Evolutionary conservation across 2,329 filamentous ascomycete species (phyloP).

Genomic region (Fusarium goolgardi): DNA sequence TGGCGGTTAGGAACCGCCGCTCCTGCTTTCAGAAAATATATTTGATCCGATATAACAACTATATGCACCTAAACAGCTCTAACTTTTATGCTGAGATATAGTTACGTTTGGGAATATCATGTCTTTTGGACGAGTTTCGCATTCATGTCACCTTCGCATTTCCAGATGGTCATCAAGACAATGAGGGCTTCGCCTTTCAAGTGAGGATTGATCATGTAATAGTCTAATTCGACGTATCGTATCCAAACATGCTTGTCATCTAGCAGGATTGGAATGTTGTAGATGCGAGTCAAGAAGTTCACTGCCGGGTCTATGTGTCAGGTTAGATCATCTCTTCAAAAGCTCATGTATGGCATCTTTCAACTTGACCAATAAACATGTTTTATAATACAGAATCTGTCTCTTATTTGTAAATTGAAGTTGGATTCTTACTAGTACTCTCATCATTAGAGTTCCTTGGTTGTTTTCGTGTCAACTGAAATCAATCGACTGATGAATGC

Average conservation of each 20-base stretch:
- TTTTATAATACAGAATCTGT: neutral
- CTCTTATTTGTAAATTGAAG: neutral
- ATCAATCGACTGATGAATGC: neutral
- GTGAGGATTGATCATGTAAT: neutral
- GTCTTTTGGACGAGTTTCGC: neutral
- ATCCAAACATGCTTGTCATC: neutral
- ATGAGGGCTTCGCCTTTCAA: neutral
- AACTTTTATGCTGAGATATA: neutral
- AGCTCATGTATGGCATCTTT: neutral
- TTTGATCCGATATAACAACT: neutral
- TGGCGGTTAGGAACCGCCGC: neutral
- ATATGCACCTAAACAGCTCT: neutral
- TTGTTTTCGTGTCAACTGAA: too few species aligned
- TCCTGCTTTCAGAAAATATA: neutral
- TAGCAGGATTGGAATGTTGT: too few species aligned
- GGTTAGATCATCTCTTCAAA: neutral
- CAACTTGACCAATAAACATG: neutral
- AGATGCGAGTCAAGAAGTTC: neutral
- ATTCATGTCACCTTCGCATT: neutral
- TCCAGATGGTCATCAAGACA: neutral
- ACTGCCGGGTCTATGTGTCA: neutral
- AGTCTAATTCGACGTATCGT: neutral
- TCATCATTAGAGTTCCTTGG: too few species aligned
- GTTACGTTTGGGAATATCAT: neutral
- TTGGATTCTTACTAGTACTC: accelerated